Percentiles rank a stretch among this genome's conserved stretches.
phyloP scores from a whole-genome alignment of 139 green algal genomes.

The Chlamydomonas sp. region DNA sequence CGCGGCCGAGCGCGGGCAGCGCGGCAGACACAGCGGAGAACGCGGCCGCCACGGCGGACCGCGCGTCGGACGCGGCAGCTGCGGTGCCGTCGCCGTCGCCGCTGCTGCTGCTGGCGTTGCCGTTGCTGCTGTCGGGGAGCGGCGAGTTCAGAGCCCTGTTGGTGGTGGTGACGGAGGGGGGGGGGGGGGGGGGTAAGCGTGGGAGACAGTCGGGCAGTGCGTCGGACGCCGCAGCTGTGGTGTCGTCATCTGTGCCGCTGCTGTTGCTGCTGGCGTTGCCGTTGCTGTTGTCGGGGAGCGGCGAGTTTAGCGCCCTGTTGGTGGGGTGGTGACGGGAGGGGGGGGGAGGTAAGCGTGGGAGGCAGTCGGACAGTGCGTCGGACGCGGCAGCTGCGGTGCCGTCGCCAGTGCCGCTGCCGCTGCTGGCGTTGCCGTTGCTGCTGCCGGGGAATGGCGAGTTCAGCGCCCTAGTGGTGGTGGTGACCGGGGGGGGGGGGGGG shows the following conservation, averaged over 20 bases:
- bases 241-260: not conserved
- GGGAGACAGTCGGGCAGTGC: too few relatives aligned
- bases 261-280: not conserved
- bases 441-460: too few relatives aligned
- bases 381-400: not conserved
- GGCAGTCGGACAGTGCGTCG: not conserved
- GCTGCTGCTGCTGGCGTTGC: not conserved
- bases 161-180: not conserved
- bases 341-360: too few relatives aligned
- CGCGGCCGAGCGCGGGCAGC: not conserved
- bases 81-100: too few relatives aligned
- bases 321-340: not conserved
- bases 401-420: not conserved
- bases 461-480: too few relatives aligned
- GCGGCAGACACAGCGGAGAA: too few relatives aligned
- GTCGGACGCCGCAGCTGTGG: too few relatives aligned
- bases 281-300: not conserved
- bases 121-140: not conserved
- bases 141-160: not conserved
- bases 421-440: too few relatives aligned
- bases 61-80: too few relatives aligned
- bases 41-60: too few relatives aligned
- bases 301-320: not conserved
- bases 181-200: too few relatives aligned
- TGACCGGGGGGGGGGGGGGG: not conserved